Evolutionary conservation across 2,329 filamentous ascomycete genomes (phyloP).

Genomic region (Fusarium albidum): DNA sequence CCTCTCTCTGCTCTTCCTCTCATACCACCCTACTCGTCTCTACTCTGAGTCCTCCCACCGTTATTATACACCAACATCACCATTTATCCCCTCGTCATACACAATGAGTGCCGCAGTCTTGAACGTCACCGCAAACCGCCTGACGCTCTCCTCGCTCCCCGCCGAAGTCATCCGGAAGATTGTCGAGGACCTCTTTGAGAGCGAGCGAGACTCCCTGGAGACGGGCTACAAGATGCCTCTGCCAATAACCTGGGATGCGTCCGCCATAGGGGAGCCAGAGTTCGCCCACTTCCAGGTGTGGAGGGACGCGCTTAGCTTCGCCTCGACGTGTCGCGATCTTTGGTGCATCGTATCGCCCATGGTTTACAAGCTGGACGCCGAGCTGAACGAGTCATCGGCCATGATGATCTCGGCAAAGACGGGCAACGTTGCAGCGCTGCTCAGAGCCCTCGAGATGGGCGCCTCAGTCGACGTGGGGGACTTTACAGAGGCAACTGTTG

Average conservation of each 20-base stretch:
- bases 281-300: background rate
- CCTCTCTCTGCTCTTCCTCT: too few relatives aligned
- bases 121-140: background rate
- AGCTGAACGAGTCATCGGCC: background rate
- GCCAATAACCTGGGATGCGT: background rate
- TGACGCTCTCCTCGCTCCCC: background rate
- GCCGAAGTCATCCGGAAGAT: slow-evolving; percentile 4
- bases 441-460: background rate
- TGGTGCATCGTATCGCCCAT: background rate
- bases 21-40: too few relatives aligned
- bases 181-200: slow-evolving; percentile 7
- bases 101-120: too few relatives aligned
- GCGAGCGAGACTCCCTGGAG: background rate
- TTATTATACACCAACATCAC: too few relatives aligned
- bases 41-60: too few relatives aligned
- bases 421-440: background rate
- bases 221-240: background rate
- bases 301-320: slow-evolving; percentile 7
- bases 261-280: background rate
- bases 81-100: too few relatives aligned
- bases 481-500: background rate
- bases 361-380: slow-evolving; percentile 6
- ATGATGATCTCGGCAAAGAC: background rate
- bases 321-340: slow-evolving; percentile 6
- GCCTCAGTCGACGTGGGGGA: background rate